Evolutionary conservation across 176 grass and related monocot genomes (phyloP).

Genomic region (Zoysia pacifica): DNA sequence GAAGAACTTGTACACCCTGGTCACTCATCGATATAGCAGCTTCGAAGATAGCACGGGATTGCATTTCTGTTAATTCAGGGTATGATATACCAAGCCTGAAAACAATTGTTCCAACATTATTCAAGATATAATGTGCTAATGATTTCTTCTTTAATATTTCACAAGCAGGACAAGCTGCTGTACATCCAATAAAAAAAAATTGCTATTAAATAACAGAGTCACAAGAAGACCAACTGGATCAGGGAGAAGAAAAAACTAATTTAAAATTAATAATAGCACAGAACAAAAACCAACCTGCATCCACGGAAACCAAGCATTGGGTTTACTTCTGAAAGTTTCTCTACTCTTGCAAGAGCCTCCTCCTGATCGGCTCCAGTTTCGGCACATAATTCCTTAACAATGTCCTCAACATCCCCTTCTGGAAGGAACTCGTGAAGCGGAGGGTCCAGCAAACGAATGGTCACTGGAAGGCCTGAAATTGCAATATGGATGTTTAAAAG

Average conservation of each 20-base stretch:
- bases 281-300: constrained; percentile 69
- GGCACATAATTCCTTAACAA: constrained; percentile 69
- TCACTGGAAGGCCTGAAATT: constrained; percentile 84
- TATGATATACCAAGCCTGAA: constrained; percentile 95
- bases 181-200: neutral
- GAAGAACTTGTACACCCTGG: constrained; percentile 84
- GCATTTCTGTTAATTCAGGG: constrained; percentile 94
- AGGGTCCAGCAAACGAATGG: constrained; percentile 85
- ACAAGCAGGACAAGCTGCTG: neutral
- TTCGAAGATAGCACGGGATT: constrained; percentile 94
- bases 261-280: neutral
- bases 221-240: constrained; percentile 10
- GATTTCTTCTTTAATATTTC: neutral
- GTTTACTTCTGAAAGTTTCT: constrained; percentile 98
- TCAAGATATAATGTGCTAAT: neutral
- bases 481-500: constrained; percentile 15
- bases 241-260: neutral
- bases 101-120: constrained; percentile 44
- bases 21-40: constrained; percentile 85
- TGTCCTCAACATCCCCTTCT: constrained; percentile 86
- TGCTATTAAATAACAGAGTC: constrained; percentile 1
- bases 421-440: constrained; percentile 98
- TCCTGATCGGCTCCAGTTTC: constrained; percentile 77
- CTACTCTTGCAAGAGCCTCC: constrained; percentile 82
- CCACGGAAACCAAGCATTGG: constrained; percentile 99